Evolutionary conservation across 2,329 filamentous ascomycete species (phyloP).

Genomic region (Didymella keratinophila): DNA sequence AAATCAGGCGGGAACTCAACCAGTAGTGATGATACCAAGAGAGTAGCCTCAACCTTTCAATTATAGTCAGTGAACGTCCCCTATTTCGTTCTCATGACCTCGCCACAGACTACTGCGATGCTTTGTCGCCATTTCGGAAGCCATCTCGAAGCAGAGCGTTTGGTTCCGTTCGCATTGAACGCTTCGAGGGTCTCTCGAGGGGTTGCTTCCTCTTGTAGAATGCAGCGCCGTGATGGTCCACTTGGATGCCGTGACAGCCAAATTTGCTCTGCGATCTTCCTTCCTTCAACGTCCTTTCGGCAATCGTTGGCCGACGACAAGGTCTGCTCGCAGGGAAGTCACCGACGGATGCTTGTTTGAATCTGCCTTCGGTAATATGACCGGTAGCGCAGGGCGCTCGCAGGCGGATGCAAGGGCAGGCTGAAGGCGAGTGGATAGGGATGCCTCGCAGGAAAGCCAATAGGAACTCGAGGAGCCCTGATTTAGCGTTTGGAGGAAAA

Average conservation of each 20-base stretch:
- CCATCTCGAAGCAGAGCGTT: slow-evolving; percentile 14
- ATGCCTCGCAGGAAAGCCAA: slow-evolving; percentile 8
- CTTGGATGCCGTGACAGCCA: slow-evolving; percentile 7
- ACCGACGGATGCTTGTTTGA: slow-evolving; percentile 7
- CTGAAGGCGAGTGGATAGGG: slow-evolving; percentile 5
- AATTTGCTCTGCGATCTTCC: neutral
- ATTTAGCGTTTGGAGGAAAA: slow-evolving; percentile 11
- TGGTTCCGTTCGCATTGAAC: slow-evolving; percentile 2
- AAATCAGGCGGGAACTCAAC: slow-evolving; percentile 4
- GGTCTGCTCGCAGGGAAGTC: neutral
- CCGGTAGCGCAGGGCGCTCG: slow-evolving; percentile 17
- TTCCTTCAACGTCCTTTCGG: slow-evolving; percentile 6
- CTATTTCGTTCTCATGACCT: slow-evolving; percentile 10
- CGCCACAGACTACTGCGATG: slow-evolving; percentile 16
- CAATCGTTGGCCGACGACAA: slow-evolving; percentile 9
- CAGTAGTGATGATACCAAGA: slow-evolving; percentile 11
- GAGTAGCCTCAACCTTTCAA: slow-evolving; percentile 11
- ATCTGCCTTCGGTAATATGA: slow-evolving; percentile 15
- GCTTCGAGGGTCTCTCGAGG: slow-evolving; percentile 16
- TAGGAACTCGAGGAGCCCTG: neutral
- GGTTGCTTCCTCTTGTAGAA: slow-evolving; percentile 18
- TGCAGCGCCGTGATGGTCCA: slow-evolving; percentile 16
- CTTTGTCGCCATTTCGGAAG: slow-evolving; percentile 15
- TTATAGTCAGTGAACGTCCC: slow-evolving; percentile 14
- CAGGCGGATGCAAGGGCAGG: neutral